Base-by-base conservation (phyloP, 352 stramenopile species). In the Globisporangium paroecandrum region DNA sequence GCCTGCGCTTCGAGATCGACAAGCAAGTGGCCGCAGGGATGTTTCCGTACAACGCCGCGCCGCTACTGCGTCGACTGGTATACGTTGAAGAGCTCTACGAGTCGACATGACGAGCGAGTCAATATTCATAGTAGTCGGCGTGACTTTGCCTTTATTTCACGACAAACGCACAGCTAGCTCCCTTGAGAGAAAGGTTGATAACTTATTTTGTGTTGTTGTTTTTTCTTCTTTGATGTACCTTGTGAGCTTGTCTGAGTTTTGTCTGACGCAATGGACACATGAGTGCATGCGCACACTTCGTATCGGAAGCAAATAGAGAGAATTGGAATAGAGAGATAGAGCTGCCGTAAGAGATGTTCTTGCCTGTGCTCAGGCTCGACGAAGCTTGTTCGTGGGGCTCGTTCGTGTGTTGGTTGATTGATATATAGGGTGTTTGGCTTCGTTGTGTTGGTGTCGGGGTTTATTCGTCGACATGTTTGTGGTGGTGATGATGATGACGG, bases 1-100 rank as follows among this genome's bases (percentile, higher is more conserved):
- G 83, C 12, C 64, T 90, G 36, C 75, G 81, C 34, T 46, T 90
- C 15, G 85, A 91, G 58, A 89, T 91, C 20, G 75, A 83, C 60
- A 78, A 77, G 7, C 77, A 89, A 10, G 71, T 77, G 7, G 64
- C 60, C 0, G 72, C 73, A 12, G 64, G 63, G 9, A 62, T 90
- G 22, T 90, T 91, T 54, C 85, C 85, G 0, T 93, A 90, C 66
- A 74, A 77, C 57, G 68, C 74, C 15, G 61, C 12, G 4, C 78
- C 81, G 10, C 66, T 93, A 5, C 60, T 82, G 25, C 83, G 77
- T 13, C 75, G 85, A 55, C 74, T 91, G n/a, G 29, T 82, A 54
- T 24, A 12, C 8, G 66, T 93, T 3, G 84, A 93, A 57, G 61
- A 77, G 49, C 64, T 84, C 32, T 90, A 87, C 53, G 84, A 93